Percentiles rank a stretch among this genome's conserved stretches.
Evolutionary conservation across 2,329 filamentous ascomycete species (phyloP).

Genomic region (Fusarium setosum): DNA sequence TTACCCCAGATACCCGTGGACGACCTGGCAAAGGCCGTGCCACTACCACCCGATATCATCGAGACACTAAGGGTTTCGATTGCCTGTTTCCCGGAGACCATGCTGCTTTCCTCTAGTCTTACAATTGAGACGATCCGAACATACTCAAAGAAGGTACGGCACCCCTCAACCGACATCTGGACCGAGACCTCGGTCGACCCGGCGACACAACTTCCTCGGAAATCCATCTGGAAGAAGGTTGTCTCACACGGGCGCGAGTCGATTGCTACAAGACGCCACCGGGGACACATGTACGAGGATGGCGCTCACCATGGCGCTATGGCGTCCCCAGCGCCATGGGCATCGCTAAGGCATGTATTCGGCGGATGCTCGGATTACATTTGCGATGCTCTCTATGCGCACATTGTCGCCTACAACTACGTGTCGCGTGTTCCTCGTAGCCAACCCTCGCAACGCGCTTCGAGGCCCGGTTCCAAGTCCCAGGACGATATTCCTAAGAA

Average conservation of each 20-base stretch:
- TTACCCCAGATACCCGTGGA: constrained; percentile 46
- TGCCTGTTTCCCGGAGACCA: constrained; percentile 68
- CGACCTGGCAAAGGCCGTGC: constrained; percentile 54
- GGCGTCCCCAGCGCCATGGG: constrained; percentile 52
- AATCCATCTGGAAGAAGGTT: constrained; percentile 52
- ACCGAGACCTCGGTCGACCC: constrained; percentile 33
- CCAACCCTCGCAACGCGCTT: constrained; percentile 27
- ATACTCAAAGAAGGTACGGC: constrained; percentile 65
- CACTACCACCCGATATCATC: constrained; percentile 63
- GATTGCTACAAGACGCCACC: constrained; percentile 24
- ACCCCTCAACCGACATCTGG: constrained; percentile 45
- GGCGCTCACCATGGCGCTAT: constrained; percentile 16
- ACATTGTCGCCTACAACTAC: constrained; percentile 70
- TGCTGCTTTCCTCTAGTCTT: constrained; percentile 66
- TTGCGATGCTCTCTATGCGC: constrained; percentile 69
- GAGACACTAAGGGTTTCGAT: constrained; percentile 66
- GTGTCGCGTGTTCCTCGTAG: constrained; percentile 51
- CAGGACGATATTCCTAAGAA: constrained; percentile 60
- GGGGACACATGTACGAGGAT: constrained; percentile 25
- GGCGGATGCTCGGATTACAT: constrained; percentile 63
- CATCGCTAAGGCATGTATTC: constrained; percentile 63
- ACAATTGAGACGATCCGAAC: constrained; percentile 68
- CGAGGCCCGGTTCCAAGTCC: constrained; percentile 31
- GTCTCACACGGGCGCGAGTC: constrained; percentile 44
- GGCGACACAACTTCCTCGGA: constrained; percentile 29